phyloP scores from a whole-genome alignment of 148 eudicot species.

The Salicornia ramosissima region DNA sequence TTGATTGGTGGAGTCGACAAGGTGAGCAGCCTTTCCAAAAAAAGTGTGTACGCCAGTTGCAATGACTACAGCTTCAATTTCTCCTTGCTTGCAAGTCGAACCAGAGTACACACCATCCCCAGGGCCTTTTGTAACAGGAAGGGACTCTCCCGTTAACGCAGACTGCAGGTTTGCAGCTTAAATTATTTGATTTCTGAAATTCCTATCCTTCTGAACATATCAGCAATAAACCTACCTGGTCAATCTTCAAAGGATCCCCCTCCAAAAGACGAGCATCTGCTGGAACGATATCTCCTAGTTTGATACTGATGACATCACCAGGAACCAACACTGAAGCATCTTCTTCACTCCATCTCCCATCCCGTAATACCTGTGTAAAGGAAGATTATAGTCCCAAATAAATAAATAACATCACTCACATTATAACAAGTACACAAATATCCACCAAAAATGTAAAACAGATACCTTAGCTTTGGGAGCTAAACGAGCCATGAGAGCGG shows the following conservation, averaged over 20 bases:
- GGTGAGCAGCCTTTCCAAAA: slow-evolving; percentile 98
- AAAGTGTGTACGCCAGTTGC: slow-evolving; percentile 99
- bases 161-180: slow-evolving; percentile 49
- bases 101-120: slow-evolving; percentile 98
- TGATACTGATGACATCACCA: slow-evolving; percentile 84
- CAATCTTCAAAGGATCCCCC: slow-evolving; percentile 96
- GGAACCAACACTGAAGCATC: slow-evolving; percentile 89
- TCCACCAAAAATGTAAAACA: neutral
- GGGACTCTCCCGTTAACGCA: slow-evolving; percentile 93
- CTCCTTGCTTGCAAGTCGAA: slow-evolving; percentile 98
- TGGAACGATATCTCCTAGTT: slow-evolving; percentile 92
- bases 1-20: slow-evolving; percentile 89
- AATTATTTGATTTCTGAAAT: neutral
- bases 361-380: slow-evolving; percentile 58
- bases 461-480: slow-evolving; percentile 98
- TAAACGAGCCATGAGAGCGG: slow-evolving; percentile 98
- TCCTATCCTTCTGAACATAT: neutral
- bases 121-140: slow-evolving; percentile 96
- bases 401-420: neutral
- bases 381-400: neutral
- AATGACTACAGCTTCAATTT: slow-evolving; percentile 90
- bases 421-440: too few species aligned
- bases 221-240: slow-evolving; percentile 50
- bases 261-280: slow-evolving; percentile 98
- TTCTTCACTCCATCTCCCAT: slow-evolving; percentile 93